Evolutionary conservation across 352 stramenopile genomes (phyloP).

Genomic region (Pythium aristosporum): DNA sequence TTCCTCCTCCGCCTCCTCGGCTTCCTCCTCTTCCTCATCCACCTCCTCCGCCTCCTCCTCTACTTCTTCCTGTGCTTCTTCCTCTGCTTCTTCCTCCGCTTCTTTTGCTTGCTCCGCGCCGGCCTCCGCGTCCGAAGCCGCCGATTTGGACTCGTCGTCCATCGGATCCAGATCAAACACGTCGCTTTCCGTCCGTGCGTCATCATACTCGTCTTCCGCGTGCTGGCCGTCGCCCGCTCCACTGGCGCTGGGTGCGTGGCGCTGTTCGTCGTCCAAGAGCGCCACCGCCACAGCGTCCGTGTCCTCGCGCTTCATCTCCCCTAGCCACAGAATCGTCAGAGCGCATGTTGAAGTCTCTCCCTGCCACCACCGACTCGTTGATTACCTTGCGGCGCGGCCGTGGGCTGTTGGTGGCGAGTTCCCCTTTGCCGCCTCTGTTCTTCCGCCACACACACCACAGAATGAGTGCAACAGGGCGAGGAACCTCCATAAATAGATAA

Average conservation of each 20-base stretch:
- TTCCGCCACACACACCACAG: conserved; percentile 33
- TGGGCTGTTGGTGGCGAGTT: not conserved
- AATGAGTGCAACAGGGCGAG: conserved; percentile 13
- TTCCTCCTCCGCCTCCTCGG: not conserved
- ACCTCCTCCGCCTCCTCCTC: not conserved
- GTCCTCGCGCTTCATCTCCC: conserved; percentile 2
- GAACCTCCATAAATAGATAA: not conserved
- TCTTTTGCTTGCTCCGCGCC: not conserved
- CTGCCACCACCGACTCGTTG: not conserved
- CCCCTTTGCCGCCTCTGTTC: conserved; percentile 5
- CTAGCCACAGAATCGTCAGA: not conserved
- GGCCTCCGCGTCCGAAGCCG: not conserved
- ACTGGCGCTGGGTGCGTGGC: not conserved
- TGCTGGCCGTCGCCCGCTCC: not conserved
- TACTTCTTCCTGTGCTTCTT: not conserved
- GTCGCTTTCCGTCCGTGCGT: not conserved
- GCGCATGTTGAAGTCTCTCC: conserved; percentile 22
- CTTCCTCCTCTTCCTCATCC: not conserved
- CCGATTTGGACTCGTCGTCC: not conserved
- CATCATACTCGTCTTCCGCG: not conserved
- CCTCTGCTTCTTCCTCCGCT: not conserved
- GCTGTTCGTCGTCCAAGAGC: not conserved
- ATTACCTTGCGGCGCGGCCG: not conserved
- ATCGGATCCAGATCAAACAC: not conserved
- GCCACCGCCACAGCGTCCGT: not conserved